Base-by-base conservation (phyloP, 768 basidiomycete species). In the Fomitopsis serialis region DNA sequence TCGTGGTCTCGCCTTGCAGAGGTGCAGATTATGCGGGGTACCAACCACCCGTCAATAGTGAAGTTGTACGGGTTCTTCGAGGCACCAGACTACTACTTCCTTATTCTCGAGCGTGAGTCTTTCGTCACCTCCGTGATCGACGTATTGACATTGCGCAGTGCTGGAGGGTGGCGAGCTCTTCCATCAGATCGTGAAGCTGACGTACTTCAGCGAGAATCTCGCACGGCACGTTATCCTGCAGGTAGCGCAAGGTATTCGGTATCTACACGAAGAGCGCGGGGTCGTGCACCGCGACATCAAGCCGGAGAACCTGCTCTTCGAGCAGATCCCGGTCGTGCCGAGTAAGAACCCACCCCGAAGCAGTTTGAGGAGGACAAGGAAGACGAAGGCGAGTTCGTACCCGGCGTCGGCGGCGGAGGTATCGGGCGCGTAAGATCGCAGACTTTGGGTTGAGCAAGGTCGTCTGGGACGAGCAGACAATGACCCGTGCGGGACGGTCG, bases 401-500 rank as follows among this genome's bases (percentile, higher is more conserved):
- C 87, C 3, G 94, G 92, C 3, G 74, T 95, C 36, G 97, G 97
- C 7, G 95, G 97, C 10, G 97, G 97, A 8, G 97, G 96, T 21
- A 99, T 99, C 58, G 97, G 97, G 7, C 84, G 85, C 37, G 94
- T 99, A 99, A 98, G 76, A 97, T 99, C 55, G 97, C 97, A 54
- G 97, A 99, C 69, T 99, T 99, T 64, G 97, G 97, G 32, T 76
- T 99, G 45, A 90, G 87, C 57, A 99, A 99, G 72, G 87, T 98
- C 50, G 92, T 99, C 3, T 99, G 97, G 97, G 89, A 96, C 66
- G 97, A 98, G 65, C 87, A 98, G 66, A 99, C 97, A 6, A 95
- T 92, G 89, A 99, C 97, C 97, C 97, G 21, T 99, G 97, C 64
- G 97, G 97, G n/a, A 99, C 97, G 2, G 96, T 99, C 29, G 97